Evolutionary conservation across 1,139 yeast genomes (phyloP), one percentile per base, ranked within the genome.

Genomic region (Pichia sp.): DNA sequence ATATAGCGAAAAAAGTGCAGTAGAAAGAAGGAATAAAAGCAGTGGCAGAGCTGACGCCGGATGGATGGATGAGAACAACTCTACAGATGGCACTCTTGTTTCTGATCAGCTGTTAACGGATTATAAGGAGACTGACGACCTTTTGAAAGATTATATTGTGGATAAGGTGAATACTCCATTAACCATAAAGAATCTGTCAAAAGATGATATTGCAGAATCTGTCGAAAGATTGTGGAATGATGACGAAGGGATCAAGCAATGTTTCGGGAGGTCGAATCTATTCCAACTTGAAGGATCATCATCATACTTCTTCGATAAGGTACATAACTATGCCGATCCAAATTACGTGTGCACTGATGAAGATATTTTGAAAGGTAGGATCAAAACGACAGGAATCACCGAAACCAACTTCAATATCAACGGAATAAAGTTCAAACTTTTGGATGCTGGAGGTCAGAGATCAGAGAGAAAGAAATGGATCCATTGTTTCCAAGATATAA

Each of bases 401-500:
- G 97, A 93, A 67, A 88, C 96, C 6, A 79, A 78, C 55, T 92
- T 95, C 70, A 77, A 77, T 57, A 83, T 92, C 58, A 78, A 87
- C 61, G 75, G 85, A 10, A 77, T 81, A 55, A 83, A 78, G 58
- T 84, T 92, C 66, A 84, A 83, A 63, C 89, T 95, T 49, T 75
- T 91, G 55, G 99, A 93, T 73, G 98, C 97, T 6, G 99, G 99
- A 50, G 99, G 99, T 1, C 99, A 93, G 72, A 76, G 99, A 56
- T 83, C 92, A 45, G 99, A 93, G 71, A 79, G 99, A 56, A 84
- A 85, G 62, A 93, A 93, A 68, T 93, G 99, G 99, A 88, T 93
- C 58, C 97, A 92, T 68, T 89, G 96, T 67, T 93, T 95, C 71
- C 95, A 92, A 65, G 90, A 88, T 61, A 91, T 93, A 55, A 87